These are phyloP conservation scores for Termitomyces sp. DNA, from an alignment of 768 basidiomycete species.

Conservation along the genomic window DNA sequence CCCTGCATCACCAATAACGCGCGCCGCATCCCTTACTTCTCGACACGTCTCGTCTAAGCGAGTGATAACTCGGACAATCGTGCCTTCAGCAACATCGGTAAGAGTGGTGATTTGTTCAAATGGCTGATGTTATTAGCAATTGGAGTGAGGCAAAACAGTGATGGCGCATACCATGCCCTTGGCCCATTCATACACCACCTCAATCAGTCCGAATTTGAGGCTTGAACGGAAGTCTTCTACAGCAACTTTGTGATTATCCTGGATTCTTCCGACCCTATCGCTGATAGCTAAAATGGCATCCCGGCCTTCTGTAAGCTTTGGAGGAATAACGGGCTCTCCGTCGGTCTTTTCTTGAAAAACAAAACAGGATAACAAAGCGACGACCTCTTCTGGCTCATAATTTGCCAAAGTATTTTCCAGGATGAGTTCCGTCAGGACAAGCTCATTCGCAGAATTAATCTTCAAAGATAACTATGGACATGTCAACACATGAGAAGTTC, in stretches of 20 bases:
- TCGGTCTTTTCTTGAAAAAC: slow-evolving; percentile 99
- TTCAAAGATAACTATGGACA: slow-evolving; percentile 23
- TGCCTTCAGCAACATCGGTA: slow-evolving; percentile 95
- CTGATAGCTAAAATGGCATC: slow-evolving; percentile 73
- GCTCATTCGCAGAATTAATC: slow-evolving; percentile 99
- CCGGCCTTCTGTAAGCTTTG: slow-evolving; percentile 74
- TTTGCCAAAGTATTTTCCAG: slow-evolving; percentile 88
- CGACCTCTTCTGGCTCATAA: slow-evolving; percentile 94
- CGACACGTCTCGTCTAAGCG: slow-evolving; percentile 95
- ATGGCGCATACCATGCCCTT: slow-evolving; percentile 83
- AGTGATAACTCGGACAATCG: slow-evolving; percentile 94
- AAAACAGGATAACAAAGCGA: slow-evolving; percentile 92
- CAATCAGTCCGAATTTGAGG: slow-evolving; percentile 87
- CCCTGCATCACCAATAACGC: slow-evolving; percentile 94
- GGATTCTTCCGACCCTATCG: slow-evolving; percentile 74
- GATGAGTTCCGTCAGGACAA: slow-evolving; percentile 93
- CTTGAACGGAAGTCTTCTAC: slow-evolving; percentile 72
- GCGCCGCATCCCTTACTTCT: slow-evolving; percentile 94
- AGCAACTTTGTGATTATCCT: slow-evolving; percentile 73
- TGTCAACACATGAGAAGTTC: background rate
- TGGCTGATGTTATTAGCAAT: slow-evolving; percentile 47
- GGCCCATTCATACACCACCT: slow-evolving; percentile 99
- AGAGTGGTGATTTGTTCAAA: slow-evolving; percentile 91
- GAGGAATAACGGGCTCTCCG: slow-evolving; percentile 74
- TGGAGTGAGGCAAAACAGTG: background rate